Evolutionary conservation across 2,329 filamentous ascomycete species (phyloP).

Genomic region (Fusarium sp.): DNA sequence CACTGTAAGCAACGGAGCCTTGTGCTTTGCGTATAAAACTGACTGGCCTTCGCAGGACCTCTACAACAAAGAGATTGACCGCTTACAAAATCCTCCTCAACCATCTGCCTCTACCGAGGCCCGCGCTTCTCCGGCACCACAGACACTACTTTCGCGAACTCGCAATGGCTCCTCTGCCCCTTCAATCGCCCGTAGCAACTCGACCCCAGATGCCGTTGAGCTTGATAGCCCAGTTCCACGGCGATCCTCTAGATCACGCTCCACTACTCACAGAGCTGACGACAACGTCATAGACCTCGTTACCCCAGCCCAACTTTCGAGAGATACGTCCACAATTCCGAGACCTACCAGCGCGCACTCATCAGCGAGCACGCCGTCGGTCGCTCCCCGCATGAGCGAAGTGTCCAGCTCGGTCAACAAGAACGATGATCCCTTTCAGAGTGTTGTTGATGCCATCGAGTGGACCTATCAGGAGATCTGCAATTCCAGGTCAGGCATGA

Average conservation of each 20-base stretch:
- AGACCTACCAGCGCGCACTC: constrained; percentile 16
- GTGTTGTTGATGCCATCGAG: constrained; percentile 46
- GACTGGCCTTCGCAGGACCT: constrained; percentile 41
- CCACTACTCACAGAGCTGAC: constrained; percentile 18
- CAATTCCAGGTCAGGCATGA: constrained; percentile 41
- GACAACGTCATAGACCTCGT: constrained; percentile 3
- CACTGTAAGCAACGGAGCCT: constrained; percentile 49
- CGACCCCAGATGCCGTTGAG: constrained; percentile 26
- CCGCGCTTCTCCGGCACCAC: constrained; percentile 3
- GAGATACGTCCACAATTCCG: constrained; percentile 7
- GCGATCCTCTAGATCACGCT: constrained; percentile 35
- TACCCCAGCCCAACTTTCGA: constrained; percentile 5
- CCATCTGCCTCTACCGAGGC: constrained; percentile 35
- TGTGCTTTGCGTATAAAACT: background rate
- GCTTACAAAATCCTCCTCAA: constrained; percentile 37
- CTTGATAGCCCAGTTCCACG: constrained; percentile 17
- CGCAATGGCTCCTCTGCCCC: constrained; percentile 35
- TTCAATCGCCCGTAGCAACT: constrained; percentile 18
- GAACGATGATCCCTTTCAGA: constrained; percentile 43
- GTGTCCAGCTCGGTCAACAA: background rate
- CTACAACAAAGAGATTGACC: constrained; percentile 38
- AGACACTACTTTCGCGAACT: constrained; percentile 37
- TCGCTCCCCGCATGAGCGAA: constrained; percentile 9
- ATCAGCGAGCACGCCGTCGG: constrained; percentile 6
- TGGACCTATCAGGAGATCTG: constrained; percentile 24